phyloP scores from a whole-genome alignment of 306 rosid species.

The Lathyrus aphaca region DNA sequence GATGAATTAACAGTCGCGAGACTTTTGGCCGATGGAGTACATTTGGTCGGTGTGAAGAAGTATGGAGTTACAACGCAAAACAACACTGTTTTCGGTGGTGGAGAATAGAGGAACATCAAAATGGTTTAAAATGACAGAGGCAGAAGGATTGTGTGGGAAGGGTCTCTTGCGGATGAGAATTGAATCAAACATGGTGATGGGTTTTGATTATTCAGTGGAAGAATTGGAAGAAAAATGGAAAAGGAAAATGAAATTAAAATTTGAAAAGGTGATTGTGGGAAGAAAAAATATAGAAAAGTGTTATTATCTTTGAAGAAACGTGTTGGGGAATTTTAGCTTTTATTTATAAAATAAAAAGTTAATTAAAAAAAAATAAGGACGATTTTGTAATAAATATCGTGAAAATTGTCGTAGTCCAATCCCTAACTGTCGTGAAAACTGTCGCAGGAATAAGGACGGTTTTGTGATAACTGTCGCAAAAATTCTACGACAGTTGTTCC shows the following conservation, averaged over 20 bases:
- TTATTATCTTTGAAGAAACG: background rate
- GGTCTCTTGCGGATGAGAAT: constrained; percentile 35
- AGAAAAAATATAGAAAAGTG: background rate
- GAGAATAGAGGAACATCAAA: constrained; percentile 54
- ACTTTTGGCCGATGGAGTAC: constrained; percentile 61
- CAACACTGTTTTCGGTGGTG: constrained; percentile 18
- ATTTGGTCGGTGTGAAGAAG: constrained; percentile 48
- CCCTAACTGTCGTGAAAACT: no score
- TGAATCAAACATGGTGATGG: constrained; percentile 28
- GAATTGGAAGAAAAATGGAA: background rate
- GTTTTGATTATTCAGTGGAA: background rate
- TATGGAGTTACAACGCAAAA: constrained; percentile 40
- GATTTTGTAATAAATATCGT: no score
- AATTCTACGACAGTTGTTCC: no score
- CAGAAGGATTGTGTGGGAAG: constrained; percentile 11
- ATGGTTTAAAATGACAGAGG: constrained; percentile 44
- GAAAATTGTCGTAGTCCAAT: no score
- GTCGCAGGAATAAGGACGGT: no score
- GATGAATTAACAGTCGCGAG: constrained; percentile 48
- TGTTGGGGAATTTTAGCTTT: background rate
- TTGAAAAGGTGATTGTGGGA: background rate
- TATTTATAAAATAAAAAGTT: no score
- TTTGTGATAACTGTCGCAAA: no score
- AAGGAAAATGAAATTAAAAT: background rate
- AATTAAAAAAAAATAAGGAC: no score